Evolutionary conservation across 176 grass and related monocot species (phyloP).

Genomic region (Melocanna baccifera): DNA sequence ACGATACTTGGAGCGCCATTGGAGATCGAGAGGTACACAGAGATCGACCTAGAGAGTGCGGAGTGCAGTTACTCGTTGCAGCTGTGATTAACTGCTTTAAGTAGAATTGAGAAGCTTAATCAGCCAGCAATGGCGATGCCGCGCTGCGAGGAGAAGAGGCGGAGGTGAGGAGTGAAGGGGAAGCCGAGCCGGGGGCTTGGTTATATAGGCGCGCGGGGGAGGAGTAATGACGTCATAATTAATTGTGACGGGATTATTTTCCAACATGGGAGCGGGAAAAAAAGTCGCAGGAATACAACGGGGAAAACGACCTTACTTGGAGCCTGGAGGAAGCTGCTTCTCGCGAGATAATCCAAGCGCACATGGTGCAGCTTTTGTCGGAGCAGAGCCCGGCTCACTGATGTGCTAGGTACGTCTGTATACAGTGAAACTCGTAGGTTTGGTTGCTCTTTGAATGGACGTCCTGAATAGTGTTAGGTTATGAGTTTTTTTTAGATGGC

Average conservation of each 20-base stretch:
- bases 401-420: no score
- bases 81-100: not conserved
- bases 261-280: not conserved
- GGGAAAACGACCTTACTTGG: not conserved
- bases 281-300: not conserved
- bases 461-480: no score
- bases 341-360: not conserved
- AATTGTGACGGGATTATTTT: not conserved
- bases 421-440: no score
- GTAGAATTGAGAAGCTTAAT: not conserved
- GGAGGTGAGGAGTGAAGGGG: not conserved
- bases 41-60: not conserved
- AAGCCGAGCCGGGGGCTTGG: not conserved
- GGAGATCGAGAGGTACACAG: conserved; percentile 4
- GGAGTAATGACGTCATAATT: conserved; percentile 1
- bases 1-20: conserved; percentile 46
- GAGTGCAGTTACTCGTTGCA: not conserved
- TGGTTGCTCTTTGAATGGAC: no score
- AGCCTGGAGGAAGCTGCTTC: not conserved
- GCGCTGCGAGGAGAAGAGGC: not conserved
- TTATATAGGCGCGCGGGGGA: conserved; percentile 13
- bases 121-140: not conserved
- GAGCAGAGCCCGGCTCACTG: not conserved
- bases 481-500: no score
- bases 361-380: not conserved